Percentiles rank a stretch among this genome's conserved stretches.
Conservation (phyloP, 2,329 filamentous ascomycete species). For the Ophiostoma tasmaniense region DNA sequence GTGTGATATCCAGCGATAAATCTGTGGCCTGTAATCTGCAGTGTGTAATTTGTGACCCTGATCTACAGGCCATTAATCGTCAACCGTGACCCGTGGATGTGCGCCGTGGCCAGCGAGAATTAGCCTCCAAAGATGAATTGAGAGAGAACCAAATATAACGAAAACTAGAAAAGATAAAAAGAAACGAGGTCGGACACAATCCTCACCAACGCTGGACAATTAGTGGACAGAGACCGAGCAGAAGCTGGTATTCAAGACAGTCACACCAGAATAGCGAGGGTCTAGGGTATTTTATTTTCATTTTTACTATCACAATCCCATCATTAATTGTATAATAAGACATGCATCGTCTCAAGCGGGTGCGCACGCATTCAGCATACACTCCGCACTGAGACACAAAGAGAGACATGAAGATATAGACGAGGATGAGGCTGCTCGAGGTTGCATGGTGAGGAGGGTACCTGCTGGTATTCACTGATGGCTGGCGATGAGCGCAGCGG, state of each 20-base stretch:
- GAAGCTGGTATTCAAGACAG: constrained; percentile 11
- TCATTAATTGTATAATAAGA: neutral
- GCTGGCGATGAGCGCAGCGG: neutral
- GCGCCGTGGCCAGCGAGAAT: neutral
- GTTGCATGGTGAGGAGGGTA: neutral
- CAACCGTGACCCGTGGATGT: neutral
- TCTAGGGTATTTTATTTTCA: neutral
- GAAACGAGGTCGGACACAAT: neutral
- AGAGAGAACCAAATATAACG: neutral
- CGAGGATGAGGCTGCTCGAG: neutral
- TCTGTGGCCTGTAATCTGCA: neutral
- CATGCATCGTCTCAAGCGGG: neutral
- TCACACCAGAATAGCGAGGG: constrained; percentile 5
- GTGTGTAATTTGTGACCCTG: neutral
- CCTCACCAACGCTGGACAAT: neutral
- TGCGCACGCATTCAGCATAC: neutral
- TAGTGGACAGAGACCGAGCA: constrained; percentile 9
- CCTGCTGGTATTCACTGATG: too few species aligned
- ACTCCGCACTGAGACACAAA: constrained; percentile 1
- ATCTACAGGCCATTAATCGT: neutral
- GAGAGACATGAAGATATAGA: neutral
- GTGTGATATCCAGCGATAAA: neutral
- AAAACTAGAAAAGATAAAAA: neutral
- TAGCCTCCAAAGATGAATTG: neutral
- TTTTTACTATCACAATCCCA: neutral